phyloP scores from a whole-genome alignment of 306 rosid genomes.

The Delonix regia region DNA sequence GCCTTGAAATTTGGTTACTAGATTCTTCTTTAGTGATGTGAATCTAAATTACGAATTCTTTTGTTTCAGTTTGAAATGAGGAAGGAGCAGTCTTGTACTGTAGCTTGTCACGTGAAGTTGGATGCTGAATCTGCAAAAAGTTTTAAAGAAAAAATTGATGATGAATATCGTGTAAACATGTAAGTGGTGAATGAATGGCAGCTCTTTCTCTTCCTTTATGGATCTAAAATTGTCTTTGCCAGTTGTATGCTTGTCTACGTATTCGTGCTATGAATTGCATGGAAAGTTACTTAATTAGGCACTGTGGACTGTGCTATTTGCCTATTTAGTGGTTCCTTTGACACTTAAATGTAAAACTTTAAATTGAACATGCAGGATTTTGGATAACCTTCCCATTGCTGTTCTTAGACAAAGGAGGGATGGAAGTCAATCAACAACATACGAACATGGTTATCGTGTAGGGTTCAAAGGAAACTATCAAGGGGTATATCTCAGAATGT shows the following conservation, averaged over 20 bases:
- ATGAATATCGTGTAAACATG: slow-evolving; percentile 72
- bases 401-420: slow-evolving; percentile 71
- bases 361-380: slow-evolving; percentile 53
- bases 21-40: not conserved
- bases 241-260: not conserved
- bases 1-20: not conserved
- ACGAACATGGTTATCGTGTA: slow-evolving; percentile 72
- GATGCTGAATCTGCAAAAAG: slow-evolving; percentile 62
- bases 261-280: slow-evolving; percentile 1
- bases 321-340: not conserved
- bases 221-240: not conserved
- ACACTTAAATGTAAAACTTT: slow-evolving; percentile 15
- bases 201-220: not conserved
- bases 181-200: slow-evolving; percentile 35
- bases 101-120: slow-evolving; percentile 50
- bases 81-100: slow-evolving; percentile 64
- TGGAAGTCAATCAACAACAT: slow-evolving; percentile 66
- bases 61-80: slow-evolving; percentile 64
- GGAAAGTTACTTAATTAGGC: not conserved
- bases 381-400: slow-evolving; percentile 79
- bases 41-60: slow-evolving; percentile 24
- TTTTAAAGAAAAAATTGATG: slow-evolving; percentile 76
- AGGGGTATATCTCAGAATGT: slow-evolving; percentile 57
- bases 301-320: not conserved
- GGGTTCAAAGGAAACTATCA: slow-evolving; percentile 76